Base-by-base conservation (phyloP, 371 early-diverging fungal species). In the Syncephalastrum sp. region DNA sequence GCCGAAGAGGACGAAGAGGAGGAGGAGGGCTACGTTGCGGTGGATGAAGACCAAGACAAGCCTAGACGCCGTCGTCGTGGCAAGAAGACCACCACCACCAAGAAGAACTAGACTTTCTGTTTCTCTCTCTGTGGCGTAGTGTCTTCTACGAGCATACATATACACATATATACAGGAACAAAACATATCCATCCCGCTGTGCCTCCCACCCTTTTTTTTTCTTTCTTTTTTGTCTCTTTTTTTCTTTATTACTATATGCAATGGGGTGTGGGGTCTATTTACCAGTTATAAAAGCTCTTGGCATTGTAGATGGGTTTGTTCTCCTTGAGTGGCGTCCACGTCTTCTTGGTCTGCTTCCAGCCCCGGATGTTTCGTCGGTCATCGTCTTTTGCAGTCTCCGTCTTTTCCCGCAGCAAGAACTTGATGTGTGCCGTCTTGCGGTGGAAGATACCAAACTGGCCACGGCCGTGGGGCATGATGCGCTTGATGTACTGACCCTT, bases 401-500 rank as follows among this genome's bases (percentile, higher is more conserved):
- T 19, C 13, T 54, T 47, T 71, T 89, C 86, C 75, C 87, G 85
- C 42, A 93, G 53, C 16, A 90, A 72, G 58, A 93, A 90, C 69
- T 90, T 92, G 72, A 97, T 79, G 61, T 95, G 95, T 5, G 93
- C 85, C 24, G 71, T 69, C 19, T 91, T 92, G 47, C 83, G 83
- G 60, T 90, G 85, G 79, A 90, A 88, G 8, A 88, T 68, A 54
- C 95, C 95, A 52, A 87, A 85, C 53, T 91, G 77, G 15, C 95
- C 96, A 49, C 95, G 79, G 5, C 90, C 95, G 61, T 92, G 91
- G 42, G 79, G 78, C 60, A 83, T 81, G 50, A 93, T 63, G 19
- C 88, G 77, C 45, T 84, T 79, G 21, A 79, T 59, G 63, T 85
- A 93, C 42, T 67, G 61, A 4, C 95, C 96, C 71, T 95, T 95